Base-by-base conservation (phyloP, 345 rosid genomes). In the Populus nigra region DNA sequence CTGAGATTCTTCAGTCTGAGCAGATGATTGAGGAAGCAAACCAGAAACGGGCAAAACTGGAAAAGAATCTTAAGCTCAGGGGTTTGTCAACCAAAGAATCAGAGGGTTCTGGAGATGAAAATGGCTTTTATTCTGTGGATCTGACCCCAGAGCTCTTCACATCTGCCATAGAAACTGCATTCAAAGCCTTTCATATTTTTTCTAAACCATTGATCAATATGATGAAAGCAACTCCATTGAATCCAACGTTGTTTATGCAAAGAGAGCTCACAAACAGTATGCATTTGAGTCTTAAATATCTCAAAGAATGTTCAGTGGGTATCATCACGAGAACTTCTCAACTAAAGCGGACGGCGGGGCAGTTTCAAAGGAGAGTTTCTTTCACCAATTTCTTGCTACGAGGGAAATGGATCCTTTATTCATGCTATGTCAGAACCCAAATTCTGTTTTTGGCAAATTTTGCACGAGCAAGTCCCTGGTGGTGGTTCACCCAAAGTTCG, bases 181-280 rank as follows among this genome's bases (percentile, higher is more conserved):
- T 74, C 50, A 89, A 89, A 85, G 94, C 97, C 13, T 88, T 91
- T 71, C 97, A 93, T 16, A 96, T 91, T 88, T 93, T 93, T 81
- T 90, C 94, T 20, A 93, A 93, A 67, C 93, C 94, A 17, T 65
- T 93, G 75, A 91, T 93, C 82, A 93, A 91, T 85, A 91, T 93
- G 96, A 91, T 93, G 96, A 91, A 91, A 87, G 97, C 93, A 71
- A 83, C 67, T 91, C 96, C 9, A 91, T 93, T 47, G 97, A 93
- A 73, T 87, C 89, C 16, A 83, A 86, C 69, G 97, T 91, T 79
- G 84, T 80, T 69, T 93, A 91, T 80, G 91, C 96, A 35, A 93
- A 91, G 84, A 86, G 97, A 76, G 92, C 93, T 27, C 94, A 93
- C 89, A 91, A 93, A 87, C 89, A 91, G 73, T 90, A 89, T 53